Evolutionary conservation across 768 basidiomycete species (phyloP), one percentile per base, ranked within the genome.

Genomic region (Lentinula lateritia): DNA sequence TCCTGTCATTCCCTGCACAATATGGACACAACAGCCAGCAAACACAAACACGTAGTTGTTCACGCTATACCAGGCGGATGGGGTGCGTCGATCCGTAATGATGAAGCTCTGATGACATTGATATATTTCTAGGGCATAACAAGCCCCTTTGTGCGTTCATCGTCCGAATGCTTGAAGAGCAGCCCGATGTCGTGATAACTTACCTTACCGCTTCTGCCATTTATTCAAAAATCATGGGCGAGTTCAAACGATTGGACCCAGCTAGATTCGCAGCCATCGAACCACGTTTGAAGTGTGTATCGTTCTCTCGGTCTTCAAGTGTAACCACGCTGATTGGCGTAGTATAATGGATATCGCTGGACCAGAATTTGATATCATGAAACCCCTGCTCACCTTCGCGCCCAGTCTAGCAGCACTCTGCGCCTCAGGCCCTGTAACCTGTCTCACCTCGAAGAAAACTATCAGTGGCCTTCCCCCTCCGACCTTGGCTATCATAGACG

Each of bases 151-250:
- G 42, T 36, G 39, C 56, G 13, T 58, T 58, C 18, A 28, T 43
- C 42, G n/a, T 58, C 28, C 56, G 36, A 32, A 9, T 58, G 9
- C 56, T 58, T 10, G 56, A 58, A 15, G 15, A 9, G 7, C 18
- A 48, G 8, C 2, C 56, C 28, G 28, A 58, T 32, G 56, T 20
- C 5, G 34, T 58, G 38, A n/a, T 58, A 10, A 58, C 56, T 23
- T 43, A 32, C 28, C 35, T 58, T 12, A 58, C 56, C 10, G 35
- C 41, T 13, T n/a, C 7, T 6, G 7, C 15, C 42, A 16, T 46
- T 28, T 58, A 58, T 18, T 48, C 56, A 5, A 58, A 58, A 10
- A 43, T 58, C 5, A 58, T 58, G n/a, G 56, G n/a, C 16, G 56
- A 58, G 15, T n/a, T 58, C 16, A 45, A 48, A 5, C 53, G 41